Base-by-base conservation (phyloP, 257 asterid genomes). In the Eucommia ulmoides region DNA sequence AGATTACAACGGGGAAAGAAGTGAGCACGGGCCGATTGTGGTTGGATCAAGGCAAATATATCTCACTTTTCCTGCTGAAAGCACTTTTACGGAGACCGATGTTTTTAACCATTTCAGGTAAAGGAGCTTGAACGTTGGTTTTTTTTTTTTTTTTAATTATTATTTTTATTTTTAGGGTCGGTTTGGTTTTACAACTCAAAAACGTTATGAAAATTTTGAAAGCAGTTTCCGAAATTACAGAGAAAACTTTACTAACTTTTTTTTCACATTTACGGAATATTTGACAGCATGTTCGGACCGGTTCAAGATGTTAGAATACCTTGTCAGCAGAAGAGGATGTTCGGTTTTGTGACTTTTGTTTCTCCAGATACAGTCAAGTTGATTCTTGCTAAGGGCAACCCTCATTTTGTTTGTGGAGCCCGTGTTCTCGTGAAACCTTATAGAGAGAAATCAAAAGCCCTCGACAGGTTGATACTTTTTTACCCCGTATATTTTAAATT, bases 401-500 rank as follows among this genome's bases (percentile, higher is more conserved):
- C 48, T 15, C 48, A 42, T 16, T 42, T 42, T 2, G 20, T 42
- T 1, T 15, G 48, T 42, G 20, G 20, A 16, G 19, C 48, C 1
- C 48, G 48, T 42, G 48, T 42, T 42, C 48, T 42, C 20, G 48
- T 42, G 19, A 42, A 42, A 18, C 48, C 48, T 42, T 42, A 42
- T 16, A 42, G 48, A 21, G 48, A 42, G 10, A 42, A 42, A 21
- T 42, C 48, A 42, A 42, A 42, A 18, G 20, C 19, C 19, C 10
- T 16, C 19, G 48, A 42, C 3, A 42, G 48, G 48, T 42, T 9
- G 11, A 6, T 35, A 35, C 16, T 35, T 35, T 35, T 35, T 35
- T 0, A 6, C 12, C 16, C 16, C 16, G n/a, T 2, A 2, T 10
- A 35, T 18, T 2, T 15, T 35, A 35, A 18, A 4, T 35, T 10